Base-by-base conservation (phyloP, 306 rosid genomes). In the Prunus campanulata region DNA sequence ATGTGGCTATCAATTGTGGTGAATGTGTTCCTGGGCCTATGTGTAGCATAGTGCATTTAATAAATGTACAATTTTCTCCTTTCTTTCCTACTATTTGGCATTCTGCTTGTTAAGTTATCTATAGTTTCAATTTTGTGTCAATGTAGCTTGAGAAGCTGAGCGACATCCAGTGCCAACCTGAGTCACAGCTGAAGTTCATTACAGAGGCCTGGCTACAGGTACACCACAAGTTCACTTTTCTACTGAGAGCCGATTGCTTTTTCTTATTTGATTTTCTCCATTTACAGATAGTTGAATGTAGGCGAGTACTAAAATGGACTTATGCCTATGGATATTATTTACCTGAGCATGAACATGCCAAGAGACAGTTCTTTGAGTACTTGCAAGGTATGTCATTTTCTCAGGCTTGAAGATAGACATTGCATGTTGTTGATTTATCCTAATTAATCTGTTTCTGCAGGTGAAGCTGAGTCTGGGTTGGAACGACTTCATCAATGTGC, bases 141-240 rank as follows among this genome's bases (percentile, higher is more conserved):
- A 47, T 80, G 74, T 85, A 93, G 98, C 90, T 93, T 70, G 98
- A 93, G 84, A 91, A 82, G 91, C 97, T 93, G 66, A 91, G 98
- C 47, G 96, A 93, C 79, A 83, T 70, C 48, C 98, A 91, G 82
- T 90, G 97, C 88, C 96, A 90, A 82, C 98, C 98, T 65, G 97
- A 93, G 84, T 90, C 98, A 54, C 98, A 93, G 86, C 92, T 93
- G 30, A 93, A 93, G 92, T 93, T 93, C 85, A 91, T 91, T 70
- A 90, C 93, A 35, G 98, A 93, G 83, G 98, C 98, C 71, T 93
- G 98, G 98, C 87, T 90, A 79, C 98, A 93, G 92, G 98, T 93
- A 79, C 42, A 27, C 73, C 3, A 50, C 50, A 39, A 51, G 24
- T 56, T n/a, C 71, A 49, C 70, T 76, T 42, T 78, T 76, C 57